Base-by-base conservation (phyloP, 2,329 filamentous ascomycete species). In the Fonsecaea nubica region DNA sequence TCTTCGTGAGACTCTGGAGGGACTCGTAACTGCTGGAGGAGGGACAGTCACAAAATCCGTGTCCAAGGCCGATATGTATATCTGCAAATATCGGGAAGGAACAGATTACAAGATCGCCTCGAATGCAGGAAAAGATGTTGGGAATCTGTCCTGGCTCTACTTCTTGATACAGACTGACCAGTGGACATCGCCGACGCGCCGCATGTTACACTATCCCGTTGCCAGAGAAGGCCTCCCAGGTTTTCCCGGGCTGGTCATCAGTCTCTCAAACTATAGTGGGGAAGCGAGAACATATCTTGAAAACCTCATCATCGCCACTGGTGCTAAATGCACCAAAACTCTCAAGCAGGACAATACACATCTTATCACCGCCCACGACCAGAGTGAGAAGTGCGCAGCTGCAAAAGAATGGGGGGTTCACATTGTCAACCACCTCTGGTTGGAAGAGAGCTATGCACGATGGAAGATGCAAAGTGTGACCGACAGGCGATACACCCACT, bases 341-440 rank as follows among this genome's bases (percentile, higher is more conserved):
- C 91, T 99, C 88, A 96, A 92, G 77, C 88, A 91, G 71, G 93
- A 97, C 69, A 98, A 99, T 77, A 98, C 93, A 0, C 95, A 99
- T 79, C 86, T 99, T 0, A 90, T 99, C 74, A 97, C 94, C 0
- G 95, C 95, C 4, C 91, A 96, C 73, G 88, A 90, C 65, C 88
- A 88, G 64, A 96, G 94, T 75, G 95, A 98, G 76, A 99, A 99
- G 79, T 97, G 92, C 77, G 89, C 90, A 42, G 95, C 95, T 1
- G 95, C 95, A 0, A 87, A 88, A 68, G 95, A 98, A 79, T 99
- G 95, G 95, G 90, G 90, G 61, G 89, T 98, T 62, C 83, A 92
- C 64, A 90, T 97, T 73, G 83, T 97, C 73, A 99, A 98, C 77
- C 95, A 99, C 76, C 84, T 99, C 0, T 99, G 95, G 95, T 85